A percentile compares a stretch with the other conserved stretches of the same genome.
phyloP scores from a whole-genome alignment of 2,329 filamentous ascomycete genomes.

The Cucurbitaria berberidis region DNA sequence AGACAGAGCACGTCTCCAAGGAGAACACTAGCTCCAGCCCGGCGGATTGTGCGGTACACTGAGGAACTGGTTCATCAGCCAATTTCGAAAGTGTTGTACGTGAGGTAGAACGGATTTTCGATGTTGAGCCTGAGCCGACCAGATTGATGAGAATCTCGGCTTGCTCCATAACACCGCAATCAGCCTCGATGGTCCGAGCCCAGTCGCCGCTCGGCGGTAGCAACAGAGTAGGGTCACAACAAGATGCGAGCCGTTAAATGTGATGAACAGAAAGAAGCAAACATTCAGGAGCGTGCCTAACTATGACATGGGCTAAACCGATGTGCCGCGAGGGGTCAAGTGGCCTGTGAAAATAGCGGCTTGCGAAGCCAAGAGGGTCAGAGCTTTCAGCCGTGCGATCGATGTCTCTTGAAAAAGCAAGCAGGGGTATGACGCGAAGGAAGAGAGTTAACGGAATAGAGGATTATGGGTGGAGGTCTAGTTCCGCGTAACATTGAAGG shows the following conservation, averaged over 20 bases:
- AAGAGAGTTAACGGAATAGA: background rate
- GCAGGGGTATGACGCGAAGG: slow-evolving; percentile 4
- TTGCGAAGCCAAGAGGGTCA: slow-evolving; percentile 9
- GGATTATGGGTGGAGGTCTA: background rate
- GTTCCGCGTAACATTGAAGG: slow-evolving; percentile 8
- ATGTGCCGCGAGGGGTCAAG: slow-evolving; percentile 13
- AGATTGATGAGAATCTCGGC: background rate
- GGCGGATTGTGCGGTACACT: background rate
- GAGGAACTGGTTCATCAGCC: slow-evolving; percentile 1
- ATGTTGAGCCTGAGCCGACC: background rate
- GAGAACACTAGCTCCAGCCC: background rate
- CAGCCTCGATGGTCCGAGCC: background rate
- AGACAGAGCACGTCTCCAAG: slow-evolving; percentile 10
- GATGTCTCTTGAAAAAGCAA: slow-evolving; percentile 9
- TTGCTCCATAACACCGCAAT: background rate
- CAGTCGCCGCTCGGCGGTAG: slow-evolving; percentile 5
- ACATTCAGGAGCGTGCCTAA: slow-evolving; percentile 8
- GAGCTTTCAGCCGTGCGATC: slow-evolving; percentile 7
- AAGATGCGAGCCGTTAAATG: slow-evolving; percentile 2
- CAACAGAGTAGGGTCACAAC: slow-evolving; percentile 3
- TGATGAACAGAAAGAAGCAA: slow-evolving; percentile 20
- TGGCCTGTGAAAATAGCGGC: slow-evolving; percentile 9
- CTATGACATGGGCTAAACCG: slow-evolving; percentile 9
- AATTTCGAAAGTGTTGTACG: background rate
- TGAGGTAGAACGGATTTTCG: background rate